Base-by-base conservation (phyloP, 345 rosid species). In the Salix viminalis region DNA sequence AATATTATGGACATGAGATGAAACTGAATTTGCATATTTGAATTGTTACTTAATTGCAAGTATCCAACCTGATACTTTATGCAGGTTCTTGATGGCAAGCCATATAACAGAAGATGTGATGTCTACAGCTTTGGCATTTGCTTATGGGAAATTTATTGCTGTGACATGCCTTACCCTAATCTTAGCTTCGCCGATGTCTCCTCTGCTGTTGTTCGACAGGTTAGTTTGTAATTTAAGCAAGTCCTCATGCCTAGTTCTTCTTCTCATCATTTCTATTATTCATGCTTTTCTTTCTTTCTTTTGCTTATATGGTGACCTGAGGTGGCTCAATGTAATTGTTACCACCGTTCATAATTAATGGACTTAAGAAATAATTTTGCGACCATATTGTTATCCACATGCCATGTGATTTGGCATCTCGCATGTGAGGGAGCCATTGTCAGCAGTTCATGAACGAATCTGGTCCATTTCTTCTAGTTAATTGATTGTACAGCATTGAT, bases 61-160 rank as follows among this genome's bases (percentile, higher is more conserved):
- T 36, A 41, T 26, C 70, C 81, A 67, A 77, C 28, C 61, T 60
- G 67, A 65, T 50, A 56, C 54, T 19, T 65, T 46, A 1, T 77
- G 70, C 71, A 93, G 99, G 98, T 95, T 76, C 93, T 95, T 5
- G 93, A 90, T 26, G 98, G 99, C 24, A 95, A 93, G 83, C 96
- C 98, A 15, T 95, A 95, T 76, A 91, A 95, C 66, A 89, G 97
- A 81, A 90, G 90, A 61, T 95, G 98, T 14, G 99, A 95, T 74
- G 98, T 95, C 67, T 95, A 95, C 86, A 95, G 99, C 82, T 95
- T 95, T 48, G 99, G 97, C 78, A 95, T 93, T 80, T 95, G 99
- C 85, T 77, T 93, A 72, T 95, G 99, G 98, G 99, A 95, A 83
- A 95, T 88, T 41, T 95, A 95, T 84, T 95, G 99, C 75, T 95